These are phyloP conservation scores for Alternaria conjuncta DNA, from an alignment of 2,329 filamentous ascomycete genomes.

Conservation along the genomic window DNA sequence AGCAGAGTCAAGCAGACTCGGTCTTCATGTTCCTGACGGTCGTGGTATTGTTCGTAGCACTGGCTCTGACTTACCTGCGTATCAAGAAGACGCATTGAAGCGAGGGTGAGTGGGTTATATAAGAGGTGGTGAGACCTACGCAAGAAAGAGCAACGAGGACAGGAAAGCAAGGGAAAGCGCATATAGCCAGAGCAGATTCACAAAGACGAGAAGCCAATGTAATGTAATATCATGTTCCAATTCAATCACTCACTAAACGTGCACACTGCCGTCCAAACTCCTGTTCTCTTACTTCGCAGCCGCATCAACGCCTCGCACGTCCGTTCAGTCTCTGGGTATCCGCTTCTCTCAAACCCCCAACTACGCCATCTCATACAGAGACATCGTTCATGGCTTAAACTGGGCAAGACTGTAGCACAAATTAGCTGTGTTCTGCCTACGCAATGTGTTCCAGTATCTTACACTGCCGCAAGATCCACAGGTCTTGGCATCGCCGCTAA, in stretches of 20 bases:
- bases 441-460: background rate
- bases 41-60: background rate
- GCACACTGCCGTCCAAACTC: background rate
- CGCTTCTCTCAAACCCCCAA: background rate
- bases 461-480: slow-evolving; percentile 50
- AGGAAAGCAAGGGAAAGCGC: no score
- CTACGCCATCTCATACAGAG: slow-evolving; percentile 1
- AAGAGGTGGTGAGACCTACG: background rate
- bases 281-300: background rate
- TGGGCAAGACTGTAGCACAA: slow-evolving; percentile 27
- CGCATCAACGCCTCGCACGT: background rate
- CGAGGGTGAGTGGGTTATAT: no score
- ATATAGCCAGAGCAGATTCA: background rate
- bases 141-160: background rate
- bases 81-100: background rate
- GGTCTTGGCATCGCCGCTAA: slow-evolving; percentile 42
- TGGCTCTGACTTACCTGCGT: background rate
- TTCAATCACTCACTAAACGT: background rate
- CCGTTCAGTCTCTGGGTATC: background rate
- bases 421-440: background rate
- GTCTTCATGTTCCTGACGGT: background rate
- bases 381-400: slow-evolving; percentile 15
- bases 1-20: background rate
- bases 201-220: background rate
- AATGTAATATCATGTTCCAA: background rate